Conservation (phyloP, 2,329 filamentous ascomycete genomes). For the Calcarisporium arbuscula region DNA sequence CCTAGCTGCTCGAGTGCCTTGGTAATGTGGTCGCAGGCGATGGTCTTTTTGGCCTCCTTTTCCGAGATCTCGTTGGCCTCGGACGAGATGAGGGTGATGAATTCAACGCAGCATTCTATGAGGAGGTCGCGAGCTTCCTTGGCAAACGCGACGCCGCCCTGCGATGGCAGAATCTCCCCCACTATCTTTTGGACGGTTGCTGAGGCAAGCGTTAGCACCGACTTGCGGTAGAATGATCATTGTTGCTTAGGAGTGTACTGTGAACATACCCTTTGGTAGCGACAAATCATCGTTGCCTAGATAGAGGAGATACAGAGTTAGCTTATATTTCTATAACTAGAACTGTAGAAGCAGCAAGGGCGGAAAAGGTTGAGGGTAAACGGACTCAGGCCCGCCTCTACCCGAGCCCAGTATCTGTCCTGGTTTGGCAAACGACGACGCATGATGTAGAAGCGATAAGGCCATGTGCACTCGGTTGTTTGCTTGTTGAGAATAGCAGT, state of each 20-base stretch:
- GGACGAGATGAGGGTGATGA: constrained; percentile 96
- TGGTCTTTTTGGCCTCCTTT: constrained; percentile 98
- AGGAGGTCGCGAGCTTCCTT: constrained; percentile 93
- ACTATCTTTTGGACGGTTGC: constrained; percentile 81
- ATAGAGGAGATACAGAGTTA: constrained; percentile 22
- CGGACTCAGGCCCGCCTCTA: constrained; percentile 16
- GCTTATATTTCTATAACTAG: no score
- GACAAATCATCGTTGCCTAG: constrained; percentile 59
- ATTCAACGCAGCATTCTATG: constrained; percentile 98
- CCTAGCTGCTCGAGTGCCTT: constrained; percentile 89
- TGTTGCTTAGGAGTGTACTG: background rate
- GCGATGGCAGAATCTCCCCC: constrained; percentile 78
- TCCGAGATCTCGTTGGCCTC: constrained; percentile 99
- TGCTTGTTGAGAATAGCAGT: no score
- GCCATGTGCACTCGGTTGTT: no score
- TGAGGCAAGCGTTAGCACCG: constrained; percentile 28
- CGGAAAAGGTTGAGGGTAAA: constrained; percentile 32
- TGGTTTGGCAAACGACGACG: no score
- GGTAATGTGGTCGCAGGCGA: constrained; percentile 95
- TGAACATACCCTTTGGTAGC: constrained; percentile 52
- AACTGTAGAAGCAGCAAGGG: no score
- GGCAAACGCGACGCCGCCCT: constrained; percentile 74
- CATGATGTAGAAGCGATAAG: no score
- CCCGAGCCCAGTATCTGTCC: constrained; percentile 22
- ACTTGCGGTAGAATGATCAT: background rate